Base-by-base conservation (phyloP, 768 basidiomycete species). In the Boletus fagicola region DNA sequence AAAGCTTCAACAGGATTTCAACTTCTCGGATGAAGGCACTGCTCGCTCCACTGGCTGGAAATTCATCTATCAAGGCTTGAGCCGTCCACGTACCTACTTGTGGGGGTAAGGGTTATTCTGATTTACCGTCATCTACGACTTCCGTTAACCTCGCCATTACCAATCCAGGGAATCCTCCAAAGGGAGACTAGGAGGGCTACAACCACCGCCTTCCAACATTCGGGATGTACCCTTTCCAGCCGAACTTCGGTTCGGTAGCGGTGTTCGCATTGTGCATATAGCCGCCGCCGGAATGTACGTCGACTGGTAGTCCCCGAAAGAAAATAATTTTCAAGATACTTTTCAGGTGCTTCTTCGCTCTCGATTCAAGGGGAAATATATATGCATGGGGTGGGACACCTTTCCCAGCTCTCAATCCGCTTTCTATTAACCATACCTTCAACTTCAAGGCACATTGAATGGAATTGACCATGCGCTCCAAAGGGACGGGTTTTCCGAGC, bases 311-410 rank as follows among this genome's bases (percentile, higher is more conserved):
- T 43, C 47, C 24, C 49, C 39, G 35, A 58, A 51, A 26, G 31
- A 47, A 49, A 46, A 57, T 48, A 30, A 2, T 40, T 53, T 54
- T 42, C 48, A 2, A 50, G 10, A 31, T 40, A 35, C 26, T 35
- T n/a, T 52, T 24, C 57, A 94, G 91, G 91, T 90, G 87, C 33
- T 95, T 93, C 72, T 88, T 93, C 65, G 92, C 90, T 2, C 73
- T 95, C 40, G 90, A 94, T 70, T 85, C 89, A 1, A 70, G 80
- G 49, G 93, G 93, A 8, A 72, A 75, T 33, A 72, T 95, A 24
- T 80, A 86, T 65, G 86, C 86, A n/a, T 95, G 93, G 91, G 94
- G 91, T 90, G 57, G 76, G 66, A 13, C 7, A 26, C 49, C 31
- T 28, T 47, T 46, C 28, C 47, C 47, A 48, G 47, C 53, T 33